phyloP scores from a whole-genome alignment of 148 eudicot genomes.

The Nyssa sinensis region DNA sequence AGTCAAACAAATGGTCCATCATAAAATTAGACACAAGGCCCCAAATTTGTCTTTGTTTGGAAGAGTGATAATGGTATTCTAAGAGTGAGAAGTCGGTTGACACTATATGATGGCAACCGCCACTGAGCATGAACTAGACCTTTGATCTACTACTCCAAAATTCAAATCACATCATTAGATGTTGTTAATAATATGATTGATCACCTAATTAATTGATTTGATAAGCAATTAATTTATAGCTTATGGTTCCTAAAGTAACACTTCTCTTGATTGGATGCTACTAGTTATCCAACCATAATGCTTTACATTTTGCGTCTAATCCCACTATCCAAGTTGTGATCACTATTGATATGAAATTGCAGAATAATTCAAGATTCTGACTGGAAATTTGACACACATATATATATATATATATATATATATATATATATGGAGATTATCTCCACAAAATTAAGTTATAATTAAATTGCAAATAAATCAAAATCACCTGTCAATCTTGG shows the following conservation, averaged over 20 bases:
- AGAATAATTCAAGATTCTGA: too few species aligned
- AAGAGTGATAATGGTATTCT: too few species aligned
- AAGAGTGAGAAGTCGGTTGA: too few species aligned
- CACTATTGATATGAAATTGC: too few species aligned
- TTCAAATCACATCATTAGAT: conserved; percentile 11
- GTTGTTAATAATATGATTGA: not conserved
- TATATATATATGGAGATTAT: too few species aligned
- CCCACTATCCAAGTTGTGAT: not conserved
- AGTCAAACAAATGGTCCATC: not conserved
- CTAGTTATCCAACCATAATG: too few species aligned
- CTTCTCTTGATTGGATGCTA: too few species aligned
- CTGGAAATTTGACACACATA: too few species aligned
- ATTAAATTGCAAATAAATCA: not conserved
- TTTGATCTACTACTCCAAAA: not conserved
- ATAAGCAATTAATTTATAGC: not conserved
- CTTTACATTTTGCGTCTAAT: too few species aligned
- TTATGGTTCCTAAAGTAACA: not conserved
- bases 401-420: too few species aligned
- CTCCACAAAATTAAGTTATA: not conserved
- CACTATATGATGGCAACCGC: too few species aligned
- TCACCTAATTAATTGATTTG: conserved; percentile 3
- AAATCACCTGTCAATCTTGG: not conserved
- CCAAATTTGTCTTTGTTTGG: not conserved
- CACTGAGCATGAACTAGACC: not conserved
- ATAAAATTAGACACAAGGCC: not conserved